Evolutionary conservation across 108 stramenopile genomes (phyloP).

Genomic region (Nitzschia sp.): DNA sequence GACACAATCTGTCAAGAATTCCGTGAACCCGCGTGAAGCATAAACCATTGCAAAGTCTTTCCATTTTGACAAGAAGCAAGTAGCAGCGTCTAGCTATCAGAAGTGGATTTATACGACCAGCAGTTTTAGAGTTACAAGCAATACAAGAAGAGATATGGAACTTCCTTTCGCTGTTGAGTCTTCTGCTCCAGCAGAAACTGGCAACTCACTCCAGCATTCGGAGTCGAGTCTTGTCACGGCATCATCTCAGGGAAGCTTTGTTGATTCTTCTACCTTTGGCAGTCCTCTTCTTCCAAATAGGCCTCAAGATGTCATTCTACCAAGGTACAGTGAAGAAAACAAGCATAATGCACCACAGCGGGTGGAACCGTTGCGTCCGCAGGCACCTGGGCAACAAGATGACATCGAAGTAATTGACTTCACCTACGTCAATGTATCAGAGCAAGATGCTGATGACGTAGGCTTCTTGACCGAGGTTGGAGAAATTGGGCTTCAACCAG

Average conservation of each 20-base stretch:
- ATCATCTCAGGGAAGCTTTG: slow-evolving; percentile 45
- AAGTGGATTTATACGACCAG: not conserved
- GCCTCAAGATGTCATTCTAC: slow-evolving; percentile 34
- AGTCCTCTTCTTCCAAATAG: slow-evolving; percentile 24
- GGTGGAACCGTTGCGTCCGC: not conserved
- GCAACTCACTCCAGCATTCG: slow-evolving; percentile 22
- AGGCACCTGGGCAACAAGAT: slow-evolving; percentile 5
- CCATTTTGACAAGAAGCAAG: no score
- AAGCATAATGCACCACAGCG: not conserved
- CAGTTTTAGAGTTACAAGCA: not conserved
- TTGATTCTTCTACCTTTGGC: slow-evolving; percentile 15
- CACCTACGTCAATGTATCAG: slow-evolving; percentile 52
- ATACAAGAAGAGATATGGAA: slow-evolving; percentile 17
- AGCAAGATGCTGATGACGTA: slow-evolving; percentile 41
- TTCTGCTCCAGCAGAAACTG: not conserved
- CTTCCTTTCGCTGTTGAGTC: slow-evolving; percentile 43
- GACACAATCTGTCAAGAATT: no score
- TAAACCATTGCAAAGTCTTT: no score
- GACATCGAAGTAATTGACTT: slow-evolving; percentile 41
- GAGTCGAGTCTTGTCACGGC: slow-evolving; percentile 37
- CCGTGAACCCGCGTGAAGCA: no score
- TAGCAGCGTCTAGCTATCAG: not conserved
- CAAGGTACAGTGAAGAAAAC: slow-evolving; percentile 19
- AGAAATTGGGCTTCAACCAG: slow-evolving; percentile 10
- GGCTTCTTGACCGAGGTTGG: slow-evolving; percentile 23